A percentile compares a stretch with the other conserved stretches of the same genome.
Evolutionary conservation across 129 eudicot genomes (phyloP).

Genomic region (Chrysanthemum makinoi): DNA sequence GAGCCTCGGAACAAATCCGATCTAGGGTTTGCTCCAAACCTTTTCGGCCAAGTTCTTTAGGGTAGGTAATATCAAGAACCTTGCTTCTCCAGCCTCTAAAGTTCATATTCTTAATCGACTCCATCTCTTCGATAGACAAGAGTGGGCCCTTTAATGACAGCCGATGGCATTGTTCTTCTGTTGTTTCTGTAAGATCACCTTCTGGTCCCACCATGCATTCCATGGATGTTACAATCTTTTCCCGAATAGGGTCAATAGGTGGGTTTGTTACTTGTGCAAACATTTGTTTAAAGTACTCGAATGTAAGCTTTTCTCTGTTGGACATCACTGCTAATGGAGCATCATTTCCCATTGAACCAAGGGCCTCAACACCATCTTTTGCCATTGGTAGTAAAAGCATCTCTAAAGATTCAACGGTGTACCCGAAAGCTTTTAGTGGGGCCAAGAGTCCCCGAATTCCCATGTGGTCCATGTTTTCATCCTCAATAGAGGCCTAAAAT

Average conservation of each 20-base stretch:
- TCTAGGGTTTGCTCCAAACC: slow-evolving; percentile 93
- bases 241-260: slow-evolving; percentile 96
- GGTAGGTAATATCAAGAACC: slow-evolving; percentile 83
- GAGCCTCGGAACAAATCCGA: slow-evolving; percentile 83
- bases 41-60: slow-evolving; percentile 64
- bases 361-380: slow-evolving; percentile 91
- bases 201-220: slow-evolving; percentile 99
- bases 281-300: slow-evolving; percentile 96
- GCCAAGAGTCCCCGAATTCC: slow-evolving; percentile 83
- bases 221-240: slow-evolving; percentile 97
- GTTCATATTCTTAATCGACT: slow-evolving; percentile 89
- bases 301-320: slow-evolving; percentile 85
- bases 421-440: slow-evolving; percentile 96
- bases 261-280: slow-evolving; percentile 99
- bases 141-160: slow-evolving; percentile 94
- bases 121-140: slow-evolving; percentile 81
- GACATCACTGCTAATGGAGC: slow-evolving; percentile 99
- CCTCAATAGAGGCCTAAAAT: slow-evolving; percentile 53
- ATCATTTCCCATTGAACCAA: slow-evolving; percentile 99
- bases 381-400: slow-evolving; percentile 99
- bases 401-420: slow-evolving; percentile 82
- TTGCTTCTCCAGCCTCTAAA: slow-evolving; percentile 97
- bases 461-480: slow-evolving; percentile 77
- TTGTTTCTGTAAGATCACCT: slow-evolving; percentile 98
- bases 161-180: slow-evolving; percentile 95